These are phyloP conservation scores for Boletus rubroflammeus DNA, from an alignment of 768 basidiomycete genomes.

Conservation along the genomic window DNA sequence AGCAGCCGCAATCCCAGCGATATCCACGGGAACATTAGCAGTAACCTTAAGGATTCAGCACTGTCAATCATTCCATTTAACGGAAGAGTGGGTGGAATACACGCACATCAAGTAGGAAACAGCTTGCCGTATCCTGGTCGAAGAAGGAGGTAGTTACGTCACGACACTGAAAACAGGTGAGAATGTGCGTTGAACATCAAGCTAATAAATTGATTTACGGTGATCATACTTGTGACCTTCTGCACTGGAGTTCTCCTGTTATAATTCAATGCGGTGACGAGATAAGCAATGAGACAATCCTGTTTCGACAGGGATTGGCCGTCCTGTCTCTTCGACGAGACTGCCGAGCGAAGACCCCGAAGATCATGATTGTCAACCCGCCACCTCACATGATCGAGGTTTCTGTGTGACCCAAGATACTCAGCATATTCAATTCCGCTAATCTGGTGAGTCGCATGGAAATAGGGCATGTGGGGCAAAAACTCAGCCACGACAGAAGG, in stretches of 20 bases:
- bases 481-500: conserved; percentile 10
- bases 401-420: background rate
- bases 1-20: conserved; percentile 13
- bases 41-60: background rate
- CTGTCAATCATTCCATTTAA: background rate
- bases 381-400: conserved; percentile 6
- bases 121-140: conserved; percentile 12
- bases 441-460: conserved; percentile 7
- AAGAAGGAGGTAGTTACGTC: conserved; percentile 7
- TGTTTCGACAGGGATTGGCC: conserved; percentile 14
- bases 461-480: conserved; percentile 18
- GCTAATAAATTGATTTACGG: conserved; percentile 12
- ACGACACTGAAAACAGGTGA: conserved; percentile 15
- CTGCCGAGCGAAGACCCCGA: conserved; percentile 3
- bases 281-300: conserved; percentile 30
- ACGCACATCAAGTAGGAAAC: conserved; percentile 18
- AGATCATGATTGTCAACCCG: conserved; percentile 4
- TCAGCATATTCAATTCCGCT: conserved; percentile 11
- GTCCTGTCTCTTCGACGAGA: background rate
- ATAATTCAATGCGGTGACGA: conserved; percentile 21
- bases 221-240: conserved; percentile 22
- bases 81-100: background rate
- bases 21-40: conserved; percentile 12
- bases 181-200: background rate
- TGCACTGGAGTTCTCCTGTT: conserved; percentile 4